Percentiles rank a stretch among this genome's conserved stretches.
Conservation (phyloP, 23 red algal genomes). For the Gracilaria caudata region DNA sequence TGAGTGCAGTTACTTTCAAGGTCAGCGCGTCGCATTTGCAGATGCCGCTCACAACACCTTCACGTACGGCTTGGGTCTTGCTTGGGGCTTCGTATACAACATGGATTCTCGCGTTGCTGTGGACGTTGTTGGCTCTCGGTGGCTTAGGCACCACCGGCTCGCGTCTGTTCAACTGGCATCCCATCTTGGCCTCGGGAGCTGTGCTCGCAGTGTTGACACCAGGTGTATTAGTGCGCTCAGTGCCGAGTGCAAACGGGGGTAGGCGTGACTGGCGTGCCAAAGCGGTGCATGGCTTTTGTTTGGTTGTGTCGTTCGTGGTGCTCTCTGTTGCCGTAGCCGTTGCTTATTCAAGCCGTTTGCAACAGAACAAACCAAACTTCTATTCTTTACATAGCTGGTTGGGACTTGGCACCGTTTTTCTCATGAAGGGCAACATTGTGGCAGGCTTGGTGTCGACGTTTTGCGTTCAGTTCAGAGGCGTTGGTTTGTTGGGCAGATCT, state of each 20-base stretch:
- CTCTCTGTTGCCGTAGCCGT: constrained; percentile 16
- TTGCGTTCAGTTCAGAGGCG: not conserved
- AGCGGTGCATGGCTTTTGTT: constrained; percentile 6
- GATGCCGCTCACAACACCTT: not conserved
- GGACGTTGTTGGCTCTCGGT: constrained; percentile 15
- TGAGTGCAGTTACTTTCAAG: not conserved
- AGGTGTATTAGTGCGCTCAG: constrained; percentile 5
- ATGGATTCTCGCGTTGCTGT: constrained; percentile 23
- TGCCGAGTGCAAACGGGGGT: not conserved
- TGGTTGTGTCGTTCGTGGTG: constrained; percentile 26
- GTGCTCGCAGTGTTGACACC: constrained; percentile 11
- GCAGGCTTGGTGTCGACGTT: constrained; percentile 1
- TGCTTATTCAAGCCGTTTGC: constrained; percentile 42
- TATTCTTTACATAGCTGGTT: constrained; percentile 58
- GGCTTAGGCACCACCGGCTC: constrained; percentile 14
- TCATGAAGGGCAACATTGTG: constrained; percentile 48
- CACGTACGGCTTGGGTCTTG: not conserved
- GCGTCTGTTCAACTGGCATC: constrained; percentile 59
- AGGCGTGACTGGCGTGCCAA: constrained; percentile 7
- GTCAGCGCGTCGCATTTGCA: not conserved
- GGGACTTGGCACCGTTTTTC: constrained; percentile 4
- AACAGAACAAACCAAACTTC: constrained; percentile 19
- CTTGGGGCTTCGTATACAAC: not conserved
- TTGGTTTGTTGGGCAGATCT: not conserved
- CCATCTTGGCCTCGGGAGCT: constrained; percentile 8